Base-by-base conservation (phyloP, 306 rosid genomes). In the Lablab purpureus region DNA sequence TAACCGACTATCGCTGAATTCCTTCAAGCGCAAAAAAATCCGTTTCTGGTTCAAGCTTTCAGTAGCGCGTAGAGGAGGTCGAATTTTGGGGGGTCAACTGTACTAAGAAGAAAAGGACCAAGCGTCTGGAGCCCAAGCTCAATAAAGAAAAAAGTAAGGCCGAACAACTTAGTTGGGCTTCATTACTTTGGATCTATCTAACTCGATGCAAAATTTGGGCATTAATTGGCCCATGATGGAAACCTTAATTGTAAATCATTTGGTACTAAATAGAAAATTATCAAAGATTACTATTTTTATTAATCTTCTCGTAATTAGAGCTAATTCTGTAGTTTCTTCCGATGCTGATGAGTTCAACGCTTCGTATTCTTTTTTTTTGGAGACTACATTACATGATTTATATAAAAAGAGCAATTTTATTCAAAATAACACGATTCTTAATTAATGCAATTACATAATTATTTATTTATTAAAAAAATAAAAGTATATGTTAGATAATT, bases 1-100 rank as follows among this genome's bases (percentile, higher is more conserved):
- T 45, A 27, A 55, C 64, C 37, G 4, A 59, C 72, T 34, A 11
- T 6, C 66, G 30, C 74, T 43, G 73, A 70, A 43, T 74, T 58
- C 1, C 15, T 28, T 10, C 9, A 52, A 81, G 58, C 34, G 10
- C 15, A 9, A 11, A 25, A 41, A 75, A 51, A 51, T 76, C 78
- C 78, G 74, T 58, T 50, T 81, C 58, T 37, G 40, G 7, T 72
- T 2, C n/a, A 14, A 34, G 43, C 19, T 22, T 41, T 67, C 32
- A 12, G 12, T 15, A 67, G 71, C 70, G 55, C 75, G 64, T 5
- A 6, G 71, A 56, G 3, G 67, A 0, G 18, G n/a, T n/a, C n/a
- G n/a, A 37, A 46, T 70, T 32, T 18, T 37, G 0, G 1, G 17
- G 50, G 43, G 14, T 65, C 71, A 65, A 18, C 21, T 4, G 28